A percentile compares a stretch with the other conserved stretches of the same genome.
These are phyloP conservation scores for Paramecium octaurelia DNA, from an alignment of 73 alveolate genomes.

Conservation along the genomic window DNA sequence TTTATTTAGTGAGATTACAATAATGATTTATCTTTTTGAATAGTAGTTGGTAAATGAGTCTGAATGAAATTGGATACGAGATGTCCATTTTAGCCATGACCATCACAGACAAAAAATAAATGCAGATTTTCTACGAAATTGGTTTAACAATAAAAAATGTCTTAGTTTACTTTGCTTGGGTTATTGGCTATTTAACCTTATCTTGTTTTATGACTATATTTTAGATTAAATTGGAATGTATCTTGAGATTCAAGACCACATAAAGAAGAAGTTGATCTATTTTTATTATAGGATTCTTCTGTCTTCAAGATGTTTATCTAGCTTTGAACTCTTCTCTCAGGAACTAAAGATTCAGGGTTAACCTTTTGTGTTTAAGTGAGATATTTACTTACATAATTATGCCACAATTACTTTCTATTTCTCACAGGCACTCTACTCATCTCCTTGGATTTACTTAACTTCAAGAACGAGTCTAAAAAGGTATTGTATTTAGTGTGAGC, in stretches of 20 bases:
- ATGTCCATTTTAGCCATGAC: slow-evolving; percentile 65
- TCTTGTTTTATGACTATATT: background rate
- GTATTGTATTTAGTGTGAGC: background rate
- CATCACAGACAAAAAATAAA: slow-evolving; percentile 62
- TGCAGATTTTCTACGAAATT: background rate
- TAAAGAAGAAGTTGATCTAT: slow-evolving; percentile 23
- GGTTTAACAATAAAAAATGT: background rate
- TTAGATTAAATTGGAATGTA: background rate
- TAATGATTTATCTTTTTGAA: background rate
- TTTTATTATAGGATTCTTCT: background rate
- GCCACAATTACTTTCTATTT: background rate
- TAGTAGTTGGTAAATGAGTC: background rate
- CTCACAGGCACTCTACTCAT: background rate
- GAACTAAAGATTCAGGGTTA: background rate
- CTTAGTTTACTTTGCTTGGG: slow-evolving; percentile 12
- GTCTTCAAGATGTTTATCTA: background rate
- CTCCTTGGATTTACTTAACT: background rate
- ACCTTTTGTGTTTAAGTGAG: background rate
- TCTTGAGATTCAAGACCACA: background rate
- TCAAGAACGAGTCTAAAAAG: background rate
- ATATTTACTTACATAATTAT: background rate
- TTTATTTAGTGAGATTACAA: background rate
- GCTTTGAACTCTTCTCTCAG: slow-evolving; percentile 20
- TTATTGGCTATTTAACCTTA: slow-evolving; percentile 4
- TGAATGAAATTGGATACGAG: slow-evolving; percentile 7